Percentiles rank a stretch among this genome's conserved stretches.
Evolutionary conservation across 768 basidiomycete species (phyloP).

Genomic region (Lactarius sp.): DNA sequence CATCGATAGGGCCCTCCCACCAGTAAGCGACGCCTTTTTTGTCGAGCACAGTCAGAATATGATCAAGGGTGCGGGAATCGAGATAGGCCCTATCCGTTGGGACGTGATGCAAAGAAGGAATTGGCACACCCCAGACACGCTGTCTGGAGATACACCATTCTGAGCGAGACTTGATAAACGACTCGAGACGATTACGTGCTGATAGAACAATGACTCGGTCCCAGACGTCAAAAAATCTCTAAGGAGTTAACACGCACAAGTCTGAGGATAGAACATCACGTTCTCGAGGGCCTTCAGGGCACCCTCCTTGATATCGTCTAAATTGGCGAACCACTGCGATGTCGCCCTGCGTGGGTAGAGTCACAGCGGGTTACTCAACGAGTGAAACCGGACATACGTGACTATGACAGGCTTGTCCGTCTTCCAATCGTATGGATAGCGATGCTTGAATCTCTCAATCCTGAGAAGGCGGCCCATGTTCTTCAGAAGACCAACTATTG

Average conservation of each 20-base stretch:
- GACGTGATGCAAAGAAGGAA: slow-evolving; percentile 76
- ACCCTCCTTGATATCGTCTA: slow-evolving; percentile 74
- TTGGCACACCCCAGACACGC: slow-evolving; percentile 95
- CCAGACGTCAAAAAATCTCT: not conserved
- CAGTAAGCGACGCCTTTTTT: slow-evolving; percentile 75
- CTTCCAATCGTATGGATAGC: slow-evolving; percentile 97
- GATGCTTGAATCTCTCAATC: slow-evolving; percentile 70
- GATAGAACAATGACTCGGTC: not conserved
- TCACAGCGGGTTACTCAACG: not conserved
- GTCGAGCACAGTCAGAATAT: slow-evolving; percentile 74
- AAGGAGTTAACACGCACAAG: slow-evolving; percentile 46
- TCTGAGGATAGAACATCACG: slow-evolving; percentile 71
- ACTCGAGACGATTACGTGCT: slow-evolving; percentile 87
- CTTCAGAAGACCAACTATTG: slow-evolving; percentile 59
- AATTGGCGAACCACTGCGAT: slow-evolving; percentile 95
- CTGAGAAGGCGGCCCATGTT: slow-evolving; percentile 53
- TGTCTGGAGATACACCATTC: slow-evolving; percentile 99
- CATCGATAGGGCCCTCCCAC: slow-evolving; percentile 84
- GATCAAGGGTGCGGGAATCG: slow-evolving; percentile 54
- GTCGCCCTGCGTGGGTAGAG: slow-evolving; percentile 57
- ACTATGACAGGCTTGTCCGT: slow-evolving; percentile 90
- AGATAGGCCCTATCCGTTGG: slow-evolving; percentile 62
- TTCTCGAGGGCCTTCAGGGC: slow-evolving; percentile 64
- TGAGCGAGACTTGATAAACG: slow-evolving; percentile 81
- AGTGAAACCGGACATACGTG: slow-evolving; percentile 48